Evolutionary conservation across 495 filamentous ascomycete species (phyloP), one percentile per base, ranked within the genome.

Genomic region (Margaritispora aquatica): DNA sequence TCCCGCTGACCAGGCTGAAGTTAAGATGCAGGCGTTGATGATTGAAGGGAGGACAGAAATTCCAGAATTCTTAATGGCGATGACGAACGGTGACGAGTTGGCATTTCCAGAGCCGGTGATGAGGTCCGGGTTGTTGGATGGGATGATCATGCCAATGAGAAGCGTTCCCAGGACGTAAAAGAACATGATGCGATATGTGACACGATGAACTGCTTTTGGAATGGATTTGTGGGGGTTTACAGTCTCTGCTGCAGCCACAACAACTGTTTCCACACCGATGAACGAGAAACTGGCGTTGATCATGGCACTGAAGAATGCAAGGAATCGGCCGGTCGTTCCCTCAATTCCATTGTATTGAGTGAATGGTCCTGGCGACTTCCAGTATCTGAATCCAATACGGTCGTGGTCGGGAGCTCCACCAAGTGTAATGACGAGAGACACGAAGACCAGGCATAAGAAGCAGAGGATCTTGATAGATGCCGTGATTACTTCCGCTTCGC

Each of bases 401-500:
- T 82, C 74, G 63, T 88, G 81, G 47, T 83, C 79, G 2, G 89
- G 90, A n/a, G 86, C 89, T 61, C 89, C 92, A 46, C 91, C 91
- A 21, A 87, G 74, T 38, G 84, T 84, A 46, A 94, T 78, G 48
- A 92, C 72, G 54, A 90, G 71, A 7, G 82, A 86, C n/a, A 95
- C 61, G 50, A 90, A 74, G 55, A 83, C 78, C 20, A 88, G 71
- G 29, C 80, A 86, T 44, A 86, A 58, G 64, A 92, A 88, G 27
- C 86, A 80, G 10, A 88, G 41, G 2, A 90, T 78, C 66, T 92
- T 92, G 71, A 87, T 71, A 36, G 76, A 74, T 1, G 82, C 87
- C 49, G 92, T 82, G 87, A 86, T 90, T 70, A 92, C 92, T 66
- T 93, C 88, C 58, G 88, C 81, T 71, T 93, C 89, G 36, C 89